phyloP scores from a whole-genome alignment of 192 early-diverging fungal genomes.

The Entomortierella parvispora region DNA sequence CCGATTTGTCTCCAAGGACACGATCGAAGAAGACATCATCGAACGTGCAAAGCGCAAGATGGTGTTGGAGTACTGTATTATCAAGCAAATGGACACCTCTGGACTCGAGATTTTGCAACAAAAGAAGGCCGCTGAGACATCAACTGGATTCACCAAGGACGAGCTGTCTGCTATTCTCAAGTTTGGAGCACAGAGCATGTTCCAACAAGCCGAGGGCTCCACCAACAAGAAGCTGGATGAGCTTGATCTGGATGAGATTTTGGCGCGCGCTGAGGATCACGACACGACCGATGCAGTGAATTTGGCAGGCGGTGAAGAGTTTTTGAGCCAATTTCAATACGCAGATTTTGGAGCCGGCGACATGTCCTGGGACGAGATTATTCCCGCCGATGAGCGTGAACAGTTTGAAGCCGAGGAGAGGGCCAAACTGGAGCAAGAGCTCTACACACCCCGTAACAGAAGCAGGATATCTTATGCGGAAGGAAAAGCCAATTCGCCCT shows the following conservation, averaged over 20 bases:
- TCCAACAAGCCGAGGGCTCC: slow-evolving; percentile 74
- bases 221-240: slow-evolving; percentile 87
- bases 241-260: slow-evolving; percentile 96
- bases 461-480: slow-evolving; percentile 73
- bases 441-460: slow-evolving; percentile 63
- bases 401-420: slow-evolving; percentile 74
- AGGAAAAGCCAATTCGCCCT: slow-evolving; percentile 52
- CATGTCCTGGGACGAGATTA: slow-evolving; percentile 95
- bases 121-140: slow-evolving; percentile 54
- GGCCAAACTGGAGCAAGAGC: slow-evolving; percentile 66
- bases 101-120: slow-evolving; percentile 76
- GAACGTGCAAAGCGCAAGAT: slow-evolving; percentile 99
- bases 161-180: slow-evolving; percentile 96
- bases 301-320: slow-evolving; percentile 84
- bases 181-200: slow-evolving; percentile 99
- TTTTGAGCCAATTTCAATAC: slow-evolving; percentile 93
- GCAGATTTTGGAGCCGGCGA: slow-evolving; percentile 84
- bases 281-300: slow-evolving; percentile 77
- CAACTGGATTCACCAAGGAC: slow-evolving; percentile 76
- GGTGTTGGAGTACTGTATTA: slow-evolving; percentile 99
- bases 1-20: slow-evolving; percentile 95
- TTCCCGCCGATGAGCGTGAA: slow-evolving; percentile 87
- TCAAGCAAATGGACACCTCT: slow-evolving; percentile 99
- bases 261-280: slow-evolving; percentile 93
- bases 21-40: slow-evolving; percentile 98